Percentiles rank a stretch among this genome's conserved stretches.
Conservation (phyloP, 2,329 filamentous ascomycete species). For the Penicillium aurantiogriseum region DNA sequence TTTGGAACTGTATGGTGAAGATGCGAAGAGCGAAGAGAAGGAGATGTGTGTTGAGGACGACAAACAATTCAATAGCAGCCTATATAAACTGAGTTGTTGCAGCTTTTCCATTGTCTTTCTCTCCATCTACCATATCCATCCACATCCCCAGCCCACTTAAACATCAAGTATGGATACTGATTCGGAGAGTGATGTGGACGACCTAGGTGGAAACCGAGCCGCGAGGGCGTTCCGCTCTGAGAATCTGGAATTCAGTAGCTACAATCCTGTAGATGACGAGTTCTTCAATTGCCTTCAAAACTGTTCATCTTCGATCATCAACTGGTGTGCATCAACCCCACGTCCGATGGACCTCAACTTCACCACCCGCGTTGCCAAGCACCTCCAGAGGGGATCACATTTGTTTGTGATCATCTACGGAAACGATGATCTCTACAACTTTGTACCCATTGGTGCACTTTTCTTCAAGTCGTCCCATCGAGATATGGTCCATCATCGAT, state of each 20-base stretch:
- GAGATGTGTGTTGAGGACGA: background rate
- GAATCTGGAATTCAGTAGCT: background rate
- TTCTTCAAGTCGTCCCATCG: background rate
- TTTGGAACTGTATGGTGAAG: background rate
- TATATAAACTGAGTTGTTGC: background rate
- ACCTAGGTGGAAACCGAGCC: no score
- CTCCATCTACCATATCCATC: background rate
- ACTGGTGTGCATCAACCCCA: background rate
- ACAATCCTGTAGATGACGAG: background rate
- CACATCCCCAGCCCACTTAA: background rate
- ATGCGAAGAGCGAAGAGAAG: no score
- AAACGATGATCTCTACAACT: fast-evolving
- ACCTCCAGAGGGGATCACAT: background rate
- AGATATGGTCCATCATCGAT: background rate
- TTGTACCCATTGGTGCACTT: background rate
- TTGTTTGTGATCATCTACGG: background rate
- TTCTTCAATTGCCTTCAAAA: background rate
- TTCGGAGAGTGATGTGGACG: no score
- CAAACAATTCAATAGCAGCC: background rate
- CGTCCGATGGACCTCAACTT: background rate
- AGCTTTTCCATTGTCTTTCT: background rate
- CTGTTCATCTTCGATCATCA: background rate
- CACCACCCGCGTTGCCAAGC: background rate
- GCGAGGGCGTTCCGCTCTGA: background rate
- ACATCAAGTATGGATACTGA: no score